Conservation (phyloP, 495 filamentous ascomycete genomes). For the Hypoxylon crocopeplum region DNA sequence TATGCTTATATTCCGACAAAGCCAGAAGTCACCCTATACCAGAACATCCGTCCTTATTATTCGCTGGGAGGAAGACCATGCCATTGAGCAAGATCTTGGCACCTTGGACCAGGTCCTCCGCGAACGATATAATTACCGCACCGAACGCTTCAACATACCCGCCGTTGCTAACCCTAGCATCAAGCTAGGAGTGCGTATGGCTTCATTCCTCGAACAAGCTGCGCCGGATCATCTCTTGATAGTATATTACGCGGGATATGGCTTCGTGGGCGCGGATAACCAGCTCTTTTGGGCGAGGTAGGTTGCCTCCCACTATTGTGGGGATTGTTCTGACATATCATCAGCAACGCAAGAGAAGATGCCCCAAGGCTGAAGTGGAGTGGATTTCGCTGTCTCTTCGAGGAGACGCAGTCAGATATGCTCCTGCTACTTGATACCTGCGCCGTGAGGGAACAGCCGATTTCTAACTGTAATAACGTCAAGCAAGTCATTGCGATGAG, state of each 20-base stretch:
- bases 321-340: constrained; percentile 27
- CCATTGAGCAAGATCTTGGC: constrained; percentile 55
- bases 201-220: constrained; percentile 57
- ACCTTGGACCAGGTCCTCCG: constrained; percentile 58
- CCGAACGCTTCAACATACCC: constrained; percentile 60
- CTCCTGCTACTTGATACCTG: constrained; percentile 57
- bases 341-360: constrained; percentile 50
- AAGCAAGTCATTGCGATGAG: constrained; percentile 65
- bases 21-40: constrained; percentile 56
- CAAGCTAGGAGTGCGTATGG: constrained; percentile 60
- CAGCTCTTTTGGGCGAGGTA: constrained; percentile 65
- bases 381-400: constrained; percentile 57
- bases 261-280: constrained; percentile 56
- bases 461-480: constrained; percentile 51
- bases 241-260: constrained; percentile 63
- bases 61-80: constrained; percentile 62
- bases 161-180: constrained; percentile 56
- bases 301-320: constrained; percentile 35
- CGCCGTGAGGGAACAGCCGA: constrained; percentile 49
- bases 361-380: constrained; percentile 56
- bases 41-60: constrained; percentile 60
- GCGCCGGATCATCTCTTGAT: constrained; percentile 61
- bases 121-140: constrained; percentile 61
- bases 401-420: constrained; percentile 58
- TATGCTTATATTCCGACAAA: constrained; percentile 60